Evolutionary conservation across 306 rosid species (phyloP).

Genomic region (Sindora glabra): DNA sequence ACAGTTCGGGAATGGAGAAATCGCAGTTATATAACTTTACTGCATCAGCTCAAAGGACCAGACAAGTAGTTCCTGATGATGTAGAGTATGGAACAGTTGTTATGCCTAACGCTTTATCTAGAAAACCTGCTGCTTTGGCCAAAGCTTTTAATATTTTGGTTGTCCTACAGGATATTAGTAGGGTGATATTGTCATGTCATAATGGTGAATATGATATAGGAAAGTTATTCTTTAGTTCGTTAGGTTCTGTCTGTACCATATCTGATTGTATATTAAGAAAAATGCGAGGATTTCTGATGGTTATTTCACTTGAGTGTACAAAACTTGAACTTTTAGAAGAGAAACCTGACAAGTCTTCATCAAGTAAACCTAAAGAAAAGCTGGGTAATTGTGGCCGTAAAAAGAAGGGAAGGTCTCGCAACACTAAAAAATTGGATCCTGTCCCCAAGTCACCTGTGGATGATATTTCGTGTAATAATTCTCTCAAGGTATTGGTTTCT

Average conservation of each 20-base stretch:
- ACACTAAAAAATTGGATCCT: conserved; percentile 45
- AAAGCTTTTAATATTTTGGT: conserved; percentile 46
- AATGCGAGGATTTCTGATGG: conserved; percentile 82
- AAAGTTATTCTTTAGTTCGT: conserved; percentile 67
- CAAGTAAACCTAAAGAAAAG: conserved; percentile 63
- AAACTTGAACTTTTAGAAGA: conserved; percentile 76
- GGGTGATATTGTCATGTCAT: conserved; percentile 35
- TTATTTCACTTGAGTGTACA: conserved; percentile 80
- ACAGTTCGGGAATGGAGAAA: conserved; percentile 35
- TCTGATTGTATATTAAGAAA: conserved; percentile 76
- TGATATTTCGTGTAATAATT: conserved; percentile 26
- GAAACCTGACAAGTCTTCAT: conserved; percentile 38
- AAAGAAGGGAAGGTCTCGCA: conserved; percentile 64
- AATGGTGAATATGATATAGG: conserved; percentile 45
- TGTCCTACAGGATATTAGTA: conserved; percentile 65
- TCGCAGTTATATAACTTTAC: conserved; percentile 30
- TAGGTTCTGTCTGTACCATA: conserved; percentile 69
- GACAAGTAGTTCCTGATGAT: conserved; percentile 28
- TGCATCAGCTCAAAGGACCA: conserved; percentile 31
- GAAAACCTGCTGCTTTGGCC: conserved; percentile 47
- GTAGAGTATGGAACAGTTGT: conserved; percentile 49
- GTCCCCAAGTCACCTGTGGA: conserved; percentile 25
- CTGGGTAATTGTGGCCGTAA: conserved; percentile 49
- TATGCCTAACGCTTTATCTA: conserved; percentile 45
- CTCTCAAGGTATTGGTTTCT: conserved; percentile 38